phyloP scores from a whole-genome alignment of 2,329 filamentous ascomycete genomes.

The Alternaria ethzedia region DNA sequence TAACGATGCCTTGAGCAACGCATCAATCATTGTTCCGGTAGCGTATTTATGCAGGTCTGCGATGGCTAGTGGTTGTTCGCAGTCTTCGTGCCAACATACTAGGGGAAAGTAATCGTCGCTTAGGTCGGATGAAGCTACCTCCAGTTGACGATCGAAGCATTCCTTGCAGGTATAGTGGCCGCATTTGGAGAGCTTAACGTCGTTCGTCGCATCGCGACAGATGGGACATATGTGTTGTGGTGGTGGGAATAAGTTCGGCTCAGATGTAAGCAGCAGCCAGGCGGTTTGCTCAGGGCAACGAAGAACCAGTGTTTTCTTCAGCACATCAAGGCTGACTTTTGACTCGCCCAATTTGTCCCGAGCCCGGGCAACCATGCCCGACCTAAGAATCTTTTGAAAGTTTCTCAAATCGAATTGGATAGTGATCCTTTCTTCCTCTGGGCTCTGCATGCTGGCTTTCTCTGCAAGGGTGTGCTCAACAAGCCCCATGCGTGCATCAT shows the following conservation, averaged over 20 bases:
- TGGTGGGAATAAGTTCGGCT: conserved; percentile 1
- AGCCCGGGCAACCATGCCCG: background rate
- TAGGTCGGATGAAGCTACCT: conserved; percentile 10
- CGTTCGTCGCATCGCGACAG: conserved; percentile 2
- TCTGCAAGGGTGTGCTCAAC: conserved; percentile 1
- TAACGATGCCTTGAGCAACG: conserved; percentile 19
- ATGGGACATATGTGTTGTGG: background rate
- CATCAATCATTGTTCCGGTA: conserved; percentile 2
- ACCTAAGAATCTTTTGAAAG: conserved; percentile 1
- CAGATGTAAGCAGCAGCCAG: background rate
- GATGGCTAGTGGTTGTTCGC: conserved; percentile 7
- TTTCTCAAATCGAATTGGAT: background rate
- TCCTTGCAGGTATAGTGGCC: conserved; percentile 21
- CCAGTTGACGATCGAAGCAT: conserved; percentile 20
- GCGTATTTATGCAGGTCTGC: conserved; percentile 6
- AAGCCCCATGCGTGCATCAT: background rate
- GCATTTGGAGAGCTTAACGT: conserved; percentile 10
- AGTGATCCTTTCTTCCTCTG: background rate
- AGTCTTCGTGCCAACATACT: conserved; percentile 10
- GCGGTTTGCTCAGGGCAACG: conserved; percentile 1
- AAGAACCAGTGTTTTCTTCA: conserved; percentile 2
- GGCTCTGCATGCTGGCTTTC: background rate
- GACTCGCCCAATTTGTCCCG: background rate
- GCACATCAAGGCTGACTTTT: conserved; percentile 8
- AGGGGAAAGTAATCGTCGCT: conserved; percentile 10